Base-by-base conservation (phyloP, 2,329 filamentous ascomycete species). In the Balansia obtecta region DNA sequence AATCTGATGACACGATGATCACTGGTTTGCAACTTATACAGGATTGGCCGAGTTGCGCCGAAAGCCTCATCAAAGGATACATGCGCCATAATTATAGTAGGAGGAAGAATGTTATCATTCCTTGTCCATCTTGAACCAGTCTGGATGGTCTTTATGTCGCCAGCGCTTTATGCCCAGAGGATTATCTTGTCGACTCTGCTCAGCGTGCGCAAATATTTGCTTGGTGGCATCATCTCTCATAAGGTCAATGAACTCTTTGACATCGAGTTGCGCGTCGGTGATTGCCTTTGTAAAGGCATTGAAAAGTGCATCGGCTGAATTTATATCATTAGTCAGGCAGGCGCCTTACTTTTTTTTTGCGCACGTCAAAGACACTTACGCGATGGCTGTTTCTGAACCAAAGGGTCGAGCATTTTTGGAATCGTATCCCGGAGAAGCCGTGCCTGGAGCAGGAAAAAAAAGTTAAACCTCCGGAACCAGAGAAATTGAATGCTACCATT, bases 161-260 rank as follows among this genome's bases (percentile, higher is more conserved):
- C 80, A 83, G 2, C 74, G 72, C 56, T 72, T 76, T 55, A 83
- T 81, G 4, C 73, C 76, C 47, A 71, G 69, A 0, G 77, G 74
- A 42, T 80, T 75, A 39, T 74, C 71, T 49, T 72, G 66, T 16
- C 72, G 72, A 56, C 79, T 82, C 57, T 74, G 71, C 40, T 63
- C 68, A 1, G 73, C 77, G 51, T 75, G 71, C 11, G 74, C 69
- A 49, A 83, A 66, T 11, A 79, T 67, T 48, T 71, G 71, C 43
- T 67, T 69, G 53, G 65, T 75, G 43, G 71, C 67, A 4, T 74
- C 71, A 55, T 68, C 68, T 11, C 63, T 69, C 59, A 75, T 71
- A 7, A 73, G 60, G 5, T 73, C 62, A 6, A 67, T 67, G 49
- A 80, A 77, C 34, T 75, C 70, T 22, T 71, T 68, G 38, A 83